Base-by-base conservation (phyloP, 208 protist genomes). In the Leishmania major region DNA sequence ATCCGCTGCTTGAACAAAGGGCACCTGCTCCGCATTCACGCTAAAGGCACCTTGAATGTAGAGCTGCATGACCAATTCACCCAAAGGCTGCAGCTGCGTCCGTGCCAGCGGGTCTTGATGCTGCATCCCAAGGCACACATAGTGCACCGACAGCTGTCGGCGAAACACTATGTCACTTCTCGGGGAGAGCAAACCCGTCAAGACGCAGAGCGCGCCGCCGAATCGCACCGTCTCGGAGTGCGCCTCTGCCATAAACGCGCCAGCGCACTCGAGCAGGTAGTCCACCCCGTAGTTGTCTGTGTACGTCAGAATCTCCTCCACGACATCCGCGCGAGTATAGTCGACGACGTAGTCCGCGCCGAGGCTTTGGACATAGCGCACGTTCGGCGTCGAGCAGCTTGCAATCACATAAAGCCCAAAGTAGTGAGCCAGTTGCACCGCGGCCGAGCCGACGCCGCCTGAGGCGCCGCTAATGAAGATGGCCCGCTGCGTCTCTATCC, bases 381-480 rank as follows among this genome's bases (percentile, higher is more conserved):
- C 67, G 57, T 96, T 91, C 1, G 86, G 78, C 7, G 86, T 88
- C 11, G 91, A 93, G 79, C 91, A 95, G 45, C 87, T 90, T 3
- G 91, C 92, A 31, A 96, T 82, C 6, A 96, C 92, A 49, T 78
- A 88, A 15, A 95, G 79, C n/a, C 92, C 92, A 70, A 88, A 90
- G 84, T 94, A 90, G 72, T 92, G 91, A 19, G 92, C 89, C n/a
- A 97, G 76, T 72, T 97, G 91, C 77, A 96, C 91, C 53, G 92
- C 95, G 11, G 91, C 80, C 19, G 87, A 88, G 51, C 95, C 95
- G 35, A 96, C 89, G 49, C 93, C 95, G 43, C 93, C 92, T 6
- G 91, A 91, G 15, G 89, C 95, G 57, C 91, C 93, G 69, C 84
- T 92, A 78, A 97, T 92, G 77, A 96, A 93, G 73, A 97, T 95